Base-by-base conservation (phyloP, 345 rosid genomes). In the Populus nigra region DNA sequence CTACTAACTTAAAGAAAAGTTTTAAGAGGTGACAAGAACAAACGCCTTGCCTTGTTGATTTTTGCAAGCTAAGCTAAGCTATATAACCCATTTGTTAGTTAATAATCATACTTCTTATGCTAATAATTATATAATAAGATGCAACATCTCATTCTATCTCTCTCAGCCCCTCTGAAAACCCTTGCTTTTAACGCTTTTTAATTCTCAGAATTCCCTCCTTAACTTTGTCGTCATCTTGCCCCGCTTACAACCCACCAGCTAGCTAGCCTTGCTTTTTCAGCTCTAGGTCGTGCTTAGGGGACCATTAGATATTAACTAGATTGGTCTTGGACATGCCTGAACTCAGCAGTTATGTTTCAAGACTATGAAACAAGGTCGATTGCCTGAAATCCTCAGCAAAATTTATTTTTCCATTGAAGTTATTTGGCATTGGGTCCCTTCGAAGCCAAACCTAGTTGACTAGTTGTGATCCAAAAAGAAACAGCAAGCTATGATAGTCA, bases 31-130 rank as follows among this genome's bases (percentile, higher is more conserved):
- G 17, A 71, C 68, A 81, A 62, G 62, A 53, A 66, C 5, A 36
- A 33, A 20, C 68, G 71, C 33, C 65, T 84, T 81, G 82, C 59
- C 59, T 18, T 53, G 59, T 53, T 81, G 86, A 79, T 79, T 74
- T 78, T 81, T 88, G 91, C 85, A 85, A 88, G 85, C 86, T 70
- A 85, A 83, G 86, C 76, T 74, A 85, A 83, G 86, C 74, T 74
- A 84, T 53, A 23, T 11, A 68, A 63, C 66, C 25, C 39, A 67
- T 55, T 73, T 38, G 47, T 75, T 76, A 57, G 80, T 72, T 78
- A 75, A 29, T 78, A 55, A 53, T 65, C 18, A 29, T 6, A 23
- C 5, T 36, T 12, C 25, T 3, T 27, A 25, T 31, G 17, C 3
- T 47, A 66, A 20, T 41, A 63, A 38, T 18, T 25, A 66, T 50